Evolutionary conservation across 73 alveolate species (phyloP).

Genomic region (Diophrys sp.): DNA sequence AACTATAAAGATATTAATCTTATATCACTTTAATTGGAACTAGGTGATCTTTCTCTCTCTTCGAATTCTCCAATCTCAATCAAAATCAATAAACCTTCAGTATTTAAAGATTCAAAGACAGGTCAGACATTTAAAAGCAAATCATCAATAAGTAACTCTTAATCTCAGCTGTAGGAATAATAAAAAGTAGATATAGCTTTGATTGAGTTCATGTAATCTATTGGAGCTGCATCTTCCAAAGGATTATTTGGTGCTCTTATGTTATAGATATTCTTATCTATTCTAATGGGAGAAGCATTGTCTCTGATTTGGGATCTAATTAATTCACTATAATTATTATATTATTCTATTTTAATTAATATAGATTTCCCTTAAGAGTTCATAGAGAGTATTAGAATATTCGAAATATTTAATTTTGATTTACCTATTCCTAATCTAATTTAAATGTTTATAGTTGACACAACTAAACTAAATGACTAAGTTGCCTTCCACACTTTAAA

Average conservation of each 20-base stretch:
- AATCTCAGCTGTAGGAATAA: neutral
- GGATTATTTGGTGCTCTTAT: neutral
- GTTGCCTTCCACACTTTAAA: neutral
- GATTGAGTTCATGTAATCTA: neutral
- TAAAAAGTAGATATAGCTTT: neutral
- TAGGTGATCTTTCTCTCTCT: no score
- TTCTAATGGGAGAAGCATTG: constrained; percentile 1
- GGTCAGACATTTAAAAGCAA: no score
- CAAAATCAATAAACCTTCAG: no score
- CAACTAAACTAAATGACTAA: neutral
- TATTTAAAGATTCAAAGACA: no score
- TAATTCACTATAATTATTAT: neutral
- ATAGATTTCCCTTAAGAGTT: neutral
- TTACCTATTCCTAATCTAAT: neutral
- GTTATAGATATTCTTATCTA: neutral
- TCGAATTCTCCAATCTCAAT: no score
- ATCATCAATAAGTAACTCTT: no score
- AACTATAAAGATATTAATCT: no score
- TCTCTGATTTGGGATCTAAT: neutral
- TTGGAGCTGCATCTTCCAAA: neutral
- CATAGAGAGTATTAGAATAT: neutral
- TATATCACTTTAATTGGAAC: no score
- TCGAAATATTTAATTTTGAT: constrained; percentile 1
- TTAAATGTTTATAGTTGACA: neutral
- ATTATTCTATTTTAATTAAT: neutral